Conservation (phyloP, 176 grass and related monocot genomes). For the Alopecurus myosuroides region DNA sequence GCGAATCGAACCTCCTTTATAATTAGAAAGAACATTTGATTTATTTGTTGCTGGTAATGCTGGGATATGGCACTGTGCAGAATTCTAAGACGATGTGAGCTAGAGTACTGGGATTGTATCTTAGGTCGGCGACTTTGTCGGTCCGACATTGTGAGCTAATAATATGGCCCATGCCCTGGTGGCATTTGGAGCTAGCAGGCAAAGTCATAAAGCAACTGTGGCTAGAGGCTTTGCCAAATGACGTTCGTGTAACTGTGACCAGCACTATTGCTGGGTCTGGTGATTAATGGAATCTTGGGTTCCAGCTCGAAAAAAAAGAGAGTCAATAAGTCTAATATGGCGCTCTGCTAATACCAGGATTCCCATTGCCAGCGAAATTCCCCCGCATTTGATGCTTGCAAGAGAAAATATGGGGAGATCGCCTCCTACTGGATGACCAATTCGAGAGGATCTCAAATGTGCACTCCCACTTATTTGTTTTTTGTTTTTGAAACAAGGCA, state of each 20-base stretch:
- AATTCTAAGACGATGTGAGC: conserved; percentile 28
- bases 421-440: neutral
- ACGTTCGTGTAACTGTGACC: no score
- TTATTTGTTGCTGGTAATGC: conserved; percentile 45
- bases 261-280: no score
- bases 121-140: neutral
- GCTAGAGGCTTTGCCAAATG: no score
- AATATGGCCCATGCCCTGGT: no score
- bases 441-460: neutral
- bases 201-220: no score
- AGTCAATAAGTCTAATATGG: no score
- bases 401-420: neutral
- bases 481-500: no score
- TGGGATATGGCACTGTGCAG: conserved; percentile 40
- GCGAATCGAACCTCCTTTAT: conserved; percentile 45
- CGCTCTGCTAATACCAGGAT: neutral
- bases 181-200: no score
- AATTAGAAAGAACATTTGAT: conserved; percentile 62
- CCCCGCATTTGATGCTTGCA: neutral
- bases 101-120: conserved; percentile 10
- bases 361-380: neutral
- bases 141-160: no score
- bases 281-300: no score
- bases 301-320: no score
- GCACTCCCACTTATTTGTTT: no score